Conservation (phyloP, 2,329 filamentous ascomycete species). For the Neonectria magnoliae region DNA sequence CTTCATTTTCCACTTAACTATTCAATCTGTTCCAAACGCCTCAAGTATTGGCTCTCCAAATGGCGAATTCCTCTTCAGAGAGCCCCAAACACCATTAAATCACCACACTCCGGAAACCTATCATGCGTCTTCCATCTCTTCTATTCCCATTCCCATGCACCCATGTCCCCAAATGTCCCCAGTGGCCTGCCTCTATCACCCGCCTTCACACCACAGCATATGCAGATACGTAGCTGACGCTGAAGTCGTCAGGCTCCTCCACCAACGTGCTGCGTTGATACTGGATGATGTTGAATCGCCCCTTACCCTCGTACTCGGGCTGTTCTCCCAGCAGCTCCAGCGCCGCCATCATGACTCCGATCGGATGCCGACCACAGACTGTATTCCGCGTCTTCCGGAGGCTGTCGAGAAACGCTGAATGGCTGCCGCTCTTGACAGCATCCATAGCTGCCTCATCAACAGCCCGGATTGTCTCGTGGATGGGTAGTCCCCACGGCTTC, state of each 20-base stretch:
- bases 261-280: slow-evolving; percentile 85
- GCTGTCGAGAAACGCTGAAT: slow-evolving; percentile 75
- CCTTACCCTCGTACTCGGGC: slow-evolving; percentile 48
- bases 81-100: neutral
- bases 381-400: slow-evolving; percentile 84
- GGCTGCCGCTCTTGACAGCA: slow-evolving; percentile 80
- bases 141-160: neutral
- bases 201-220: slow-evolving; percentile 75
- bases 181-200: neutral
- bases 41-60: neutral
- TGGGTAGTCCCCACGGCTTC: slow-evolving; percentile 57
- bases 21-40: neutral
- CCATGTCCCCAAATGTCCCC: neutral
- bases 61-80: slow-evolving; percentile 1
- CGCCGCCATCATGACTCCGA: slow-evolving; percentile 90
- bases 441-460: slow-evolving; percentile 87
- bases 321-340: slow-evolving; percentile 71
- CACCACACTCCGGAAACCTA: neutral
- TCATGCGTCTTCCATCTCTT: neutral
- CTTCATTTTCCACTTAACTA: neutral
- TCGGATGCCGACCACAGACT: slow-evolving; percentile 93
- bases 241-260: slow-evolving; percentile 75
- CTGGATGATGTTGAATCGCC: slow-evolving; percentile 79
- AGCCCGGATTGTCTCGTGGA: slow-evolving; percentile 85
- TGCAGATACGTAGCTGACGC: slow-evolving; percentile 94